Percentiles rank a stretch among this genome's conserved stretches.
These are phyloP conservation scores for Candida andamanensis DNA, from an alignment of 805 yeast species.

Conservation along the genomic window DNA sequence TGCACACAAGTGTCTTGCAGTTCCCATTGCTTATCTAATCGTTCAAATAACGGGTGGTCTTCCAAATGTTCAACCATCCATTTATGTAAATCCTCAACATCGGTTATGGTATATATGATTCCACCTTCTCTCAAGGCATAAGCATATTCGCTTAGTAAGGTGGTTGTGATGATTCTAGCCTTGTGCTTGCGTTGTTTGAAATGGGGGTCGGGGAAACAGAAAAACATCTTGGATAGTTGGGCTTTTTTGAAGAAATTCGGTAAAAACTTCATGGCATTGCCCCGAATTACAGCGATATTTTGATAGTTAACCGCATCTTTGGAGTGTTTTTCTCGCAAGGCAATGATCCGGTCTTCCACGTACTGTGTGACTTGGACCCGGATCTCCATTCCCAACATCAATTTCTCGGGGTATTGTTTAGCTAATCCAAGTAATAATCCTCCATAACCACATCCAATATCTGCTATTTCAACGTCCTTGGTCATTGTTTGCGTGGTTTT, in stretches of 20 bases:
- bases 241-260: conserved; percentile 87
- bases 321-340: conserved; percentile 59
- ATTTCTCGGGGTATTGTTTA: conserved; percentile 64
- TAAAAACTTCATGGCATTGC: conserved; percentile 94
- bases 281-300: conserved; percentile 86
- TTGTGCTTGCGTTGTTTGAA: conserved; percentile 96
- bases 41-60: conserved; percentile 85
- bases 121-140: conserved; percentile 85
- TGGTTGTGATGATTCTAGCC: conserved; percentile 90
- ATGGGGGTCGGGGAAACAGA: conserved; percentile 99
- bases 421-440: conserved; percentile 81
- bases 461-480: conserved; percentile 78
- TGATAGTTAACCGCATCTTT: conserved; percentile 46
- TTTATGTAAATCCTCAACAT: conserved; percentile 84
- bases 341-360: conserved; percentile 91
- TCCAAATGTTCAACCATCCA: conserved; percentile 96
- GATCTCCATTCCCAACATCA: conserved; percentile 94
- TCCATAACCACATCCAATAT: conserved; percentile 97
- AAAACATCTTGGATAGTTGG: conserved; percentile 86
- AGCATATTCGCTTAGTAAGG: conserved; percentile 88
- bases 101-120: conserved; percentile 88
- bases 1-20: conserved; percentile 71
- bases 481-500: conserved; percentile 37
- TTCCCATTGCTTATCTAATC: conserved; percentile 79
- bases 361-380: conserved; percentile 96